A percentile compares a stretch with the other conserved stretches of the same genome.
These are phyloP conservation scores for Bryum argenteum DNA, from an alignment of 225 moss, liverwort and hornwort species.

Conservation along the genomic window DNA sequence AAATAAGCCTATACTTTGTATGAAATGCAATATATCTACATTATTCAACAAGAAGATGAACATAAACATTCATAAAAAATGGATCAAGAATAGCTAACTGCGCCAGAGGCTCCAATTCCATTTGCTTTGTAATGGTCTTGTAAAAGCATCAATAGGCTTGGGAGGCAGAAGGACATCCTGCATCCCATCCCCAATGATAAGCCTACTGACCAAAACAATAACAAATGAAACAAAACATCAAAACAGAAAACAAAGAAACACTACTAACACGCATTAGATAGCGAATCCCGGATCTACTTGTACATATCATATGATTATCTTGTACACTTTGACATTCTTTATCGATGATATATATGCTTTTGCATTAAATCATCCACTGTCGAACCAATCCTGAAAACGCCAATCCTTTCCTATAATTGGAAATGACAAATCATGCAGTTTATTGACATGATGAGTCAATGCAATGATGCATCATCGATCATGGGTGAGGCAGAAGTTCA, in stretches of 20 bases:
- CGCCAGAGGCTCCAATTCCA: conserved; percentile 57
- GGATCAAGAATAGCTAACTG: conserved; percentile 19
- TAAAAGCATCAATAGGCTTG: conserved; percentile 42
- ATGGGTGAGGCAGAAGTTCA: conserved; percentile 34
- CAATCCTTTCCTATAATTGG: too few relatives aligned
- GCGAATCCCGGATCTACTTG: neutral
- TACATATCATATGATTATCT: neutral
- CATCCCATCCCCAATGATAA: conserved; percentile 43
- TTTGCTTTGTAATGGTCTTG: conserved; percentile 41
- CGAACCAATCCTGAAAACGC: too few relatives aligned
- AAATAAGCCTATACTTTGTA: too few relatives aligned
- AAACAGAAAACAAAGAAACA: too few relatives aligned
- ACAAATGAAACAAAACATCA: neutral
- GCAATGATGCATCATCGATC: too few relatives aligned
- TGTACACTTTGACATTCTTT: neutral
- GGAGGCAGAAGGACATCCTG: conserved; percentile 47
- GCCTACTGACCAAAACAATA: conserved; percentile 1
- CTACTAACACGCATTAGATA: neutral
- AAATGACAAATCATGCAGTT: too few relatives aligned
- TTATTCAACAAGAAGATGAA: neutral
- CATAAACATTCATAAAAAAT: neutral
- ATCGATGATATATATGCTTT: too few relatives aligned
- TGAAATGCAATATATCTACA: too few relatives aligned
- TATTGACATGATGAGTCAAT: too few relatives aligned
- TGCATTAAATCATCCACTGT: too few relatives aligned